Base-by-base conservation (phyloP, 371 early-diverging fungal species). In the Basidiobolus meristosporus region DNA sequence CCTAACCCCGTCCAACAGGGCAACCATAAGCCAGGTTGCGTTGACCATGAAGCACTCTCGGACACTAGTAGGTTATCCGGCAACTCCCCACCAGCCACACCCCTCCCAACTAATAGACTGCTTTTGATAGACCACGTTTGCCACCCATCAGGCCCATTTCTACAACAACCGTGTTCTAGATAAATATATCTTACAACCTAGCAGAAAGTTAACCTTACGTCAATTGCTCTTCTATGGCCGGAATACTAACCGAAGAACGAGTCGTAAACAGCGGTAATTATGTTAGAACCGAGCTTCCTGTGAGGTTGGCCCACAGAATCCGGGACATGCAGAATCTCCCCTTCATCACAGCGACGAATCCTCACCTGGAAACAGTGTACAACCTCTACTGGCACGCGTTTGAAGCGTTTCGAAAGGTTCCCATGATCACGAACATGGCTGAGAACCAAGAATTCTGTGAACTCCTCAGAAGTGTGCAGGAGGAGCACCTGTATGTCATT, bases 141-240 rank as follows among this genome's bases (percentile, higher is more conserved):
- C 26, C 3, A 26, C 26, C 26, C 3, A 26, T 26, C 26, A 26
- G 9, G 26, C 26, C 9, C 75, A 77, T 50, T 95, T 90, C 57
- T 95, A 95, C 59, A 77, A 83, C 51, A 90, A 84, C 58, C 65
- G 82, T 17, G 67, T 89, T 39, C 62, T 95, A 7, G 96, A 91
- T 44, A 68, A 70, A 30, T 92, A 86, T 53, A 73, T 77, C 1
- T 55, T 62, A 16, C 79, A 80, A 41, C 68, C 80, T 11, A 65
- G 80, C 7, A 80, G 75, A 39, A 73, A 83, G 4, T 78, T 90
- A 23, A 89, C 91, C 2, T 56, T 96, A 38, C 75, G 91, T 20
- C 93, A 96, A 55, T 74, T 91, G 38, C 81, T 88, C 20, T 73
- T 85, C 46, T 90, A 87, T 62, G 95, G 95, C n/a, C 66, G 89